phyloP scores from a whole-genome alignment of 2,329 filamentous ascomycete species.

The Incumbomyces delicatus region DNA sequence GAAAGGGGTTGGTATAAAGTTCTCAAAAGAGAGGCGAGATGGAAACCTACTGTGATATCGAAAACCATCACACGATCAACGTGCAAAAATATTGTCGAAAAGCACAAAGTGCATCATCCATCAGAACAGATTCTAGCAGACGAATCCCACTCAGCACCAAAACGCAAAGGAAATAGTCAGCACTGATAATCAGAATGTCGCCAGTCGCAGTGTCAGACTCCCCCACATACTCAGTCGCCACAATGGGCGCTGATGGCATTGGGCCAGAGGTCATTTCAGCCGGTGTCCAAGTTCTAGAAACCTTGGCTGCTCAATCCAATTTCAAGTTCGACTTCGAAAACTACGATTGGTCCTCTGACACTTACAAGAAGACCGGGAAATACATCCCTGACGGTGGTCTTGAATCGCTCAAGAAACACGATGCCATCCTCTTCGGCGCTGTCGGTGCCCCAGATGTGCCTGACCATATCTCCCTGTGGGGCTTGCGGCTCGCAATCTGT shows the following conservation, averaged over 20 bases:
- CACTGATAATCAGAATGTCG: not conserved
- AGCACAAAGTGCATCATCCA: no score
- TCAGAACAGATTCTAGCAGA: no score
- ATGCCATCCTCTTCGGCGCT: conserved; percentile 60
- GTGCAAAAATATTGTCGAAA: no score
- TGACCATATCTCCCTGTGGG: conserved; percentile 59
- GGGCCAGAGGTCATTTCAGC: conserved; percentile 58
- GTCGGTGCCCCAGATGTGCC: conserved; percentile 58
- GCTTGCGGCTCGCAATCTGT: conserved; percentile 56
- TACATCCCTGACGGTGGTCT: conserved; percentile 55
- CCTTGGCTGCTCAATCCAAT: conserved; percentile 38
- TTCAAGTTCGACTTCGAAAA: conserved; percentile 54
- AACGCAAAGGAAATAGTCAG: no score
- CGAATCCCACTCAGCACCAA: no score
- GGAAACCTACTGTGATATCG: no score
- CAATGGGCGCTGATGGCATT: conserved; percentile 60
- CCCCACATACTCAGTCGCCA: conserved; percentile 39
- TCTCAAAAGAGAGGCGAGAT: no score
- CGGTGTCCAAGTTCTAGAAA: conserved; percentile 51
- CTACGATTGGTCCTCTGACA: conserved; percentile 59
- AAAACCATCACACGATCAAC: no score
- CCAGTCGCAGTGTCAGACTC: not conserved
- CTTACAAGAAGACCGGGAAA: conserved; percentile 54
- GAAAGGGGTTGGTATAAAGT: no score
- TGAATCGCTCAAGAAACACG: conserved; percentile 47